Conservation (phyloP, 2,329 filamentous ascomycete species). For the Aspergillus tanneri region DNA sequence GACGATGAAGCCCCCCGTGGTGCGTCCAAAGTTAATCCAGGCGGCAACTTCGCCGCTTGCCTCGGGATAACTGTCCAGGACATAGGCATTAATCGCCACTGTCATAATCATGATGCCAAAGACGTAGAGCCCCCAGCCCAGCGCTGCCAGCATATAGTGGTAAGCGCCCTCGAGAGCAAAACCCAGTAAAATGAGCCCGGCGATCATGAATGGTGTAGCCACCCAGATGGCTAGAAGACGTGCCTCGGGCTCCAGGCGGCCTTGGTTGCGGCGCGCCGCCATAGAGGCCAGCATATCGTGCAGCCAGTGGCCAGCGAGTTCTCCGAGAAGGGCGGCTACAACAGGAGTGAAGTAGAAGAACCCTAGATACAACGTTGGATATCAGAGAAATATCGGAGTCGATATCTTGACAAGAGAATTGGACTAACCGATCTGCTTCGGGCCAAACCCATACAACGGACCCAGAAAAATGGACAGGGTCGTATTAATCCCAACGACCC, state of each 20-base stretch:
- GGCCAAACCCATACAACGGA: constrained; percentile 52
- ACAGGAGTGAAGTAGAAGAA: constrained; percentile 61
- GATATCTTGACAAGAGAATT: no score
- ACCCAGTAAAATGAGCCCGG: constrained; percentile 54
- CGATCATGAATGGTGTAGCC: constrained; percentile 50
- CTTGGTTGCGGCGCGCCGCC: constrained; percentile 49
- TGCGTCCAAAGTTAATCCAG: constrained; percentile 53
- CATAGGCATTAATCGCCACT: constrained; percentile 53
- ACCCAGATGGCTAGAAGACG: constrained; percentile 52
- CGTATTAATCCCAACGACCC: constrained; percentile 55
- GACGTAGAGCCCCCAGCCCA: constrained; percentile 55
- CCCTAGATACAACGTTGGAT: no score
- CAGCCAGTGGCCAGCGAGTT: constrained; percentile 56
- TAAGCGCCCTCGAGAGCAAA: constrained; percentile 51
- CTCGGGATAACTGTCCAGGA: constrained; percentile 56
- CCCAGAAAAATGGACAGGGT: constrained; percentile 55
- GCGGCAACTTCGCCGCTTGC: constrained; percentile 54
- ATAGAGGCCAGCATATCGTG: constrained; percentile 52
- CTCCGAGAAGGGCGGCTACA: constrained; percentile 55
- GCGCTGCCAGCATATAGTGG: constrained; percentile 53
- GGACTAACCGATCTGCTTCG: constrained; percentile 49
- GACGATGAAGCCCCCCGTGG: constrained; percentile 53
- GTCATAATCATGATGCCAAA: constrained; percentile 58
- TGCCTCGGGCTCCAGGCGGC: constrained; percentile 57
- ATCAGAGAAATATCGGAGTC: no score